A percentile compares a stretch with the other conserved stretches of the same genome.
phyloP scores from a whole-genome alignment of 1,284 basidiomycete species.

The Tilletia horrida region DNA sequence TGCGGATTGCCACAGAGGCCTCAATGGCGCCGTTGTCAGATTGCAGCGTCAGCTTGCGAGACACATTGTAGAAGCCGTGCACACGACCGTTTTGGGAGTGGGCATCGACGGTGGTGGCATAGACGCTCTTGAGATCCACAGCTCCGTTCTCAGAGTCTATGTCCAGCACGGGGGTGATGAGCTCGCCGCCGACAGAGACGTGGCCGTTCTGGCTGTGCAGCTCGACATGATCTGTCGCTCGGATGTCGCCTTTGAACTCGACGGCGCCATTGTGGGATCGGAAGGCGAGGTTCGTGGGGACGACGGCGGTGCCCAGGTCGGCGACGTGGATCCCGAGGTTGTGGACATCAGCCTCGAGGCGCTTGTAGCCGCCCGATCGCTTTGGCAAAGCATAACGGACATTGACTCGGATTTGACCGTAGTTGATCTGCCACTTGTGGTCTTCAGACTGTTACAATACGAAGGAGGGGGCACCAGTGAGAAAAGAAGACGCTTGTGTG shows the following conservation, averaged over 20 bases:
- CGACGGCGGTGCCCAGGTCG: background rate
- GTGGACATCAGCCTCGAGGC: slow-evolving; percentile 1
- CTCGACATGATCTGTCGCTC: background rate
- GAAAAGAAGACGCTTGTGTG: background rate
- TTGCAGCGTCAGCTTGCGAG: background rate
- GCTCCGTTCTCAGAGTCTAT: background rate
- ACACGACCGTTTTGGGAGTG: background rate
- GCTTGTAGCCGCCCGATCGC: background rate
- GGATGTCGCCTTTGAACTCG: slow-evolving; percentile 1
- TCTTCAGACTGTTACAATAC: background rate
- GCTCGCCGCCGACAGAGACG: background rate
- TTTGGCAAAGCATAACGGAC: too few species aligned
- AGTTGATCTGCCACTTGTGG: background rate
- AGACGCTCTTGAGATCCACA: background rate
- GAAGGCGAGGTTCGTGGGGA: background rate
- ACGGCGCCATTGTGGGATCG: slow-evolving; percentile 1
- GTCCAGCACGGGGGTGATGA: background rate
- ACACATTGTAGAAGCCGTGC: background rate
- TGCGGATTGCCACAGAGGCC: background rate
- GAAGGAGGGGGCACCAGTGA: background rate
- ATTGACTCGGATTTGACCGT: too few species aligned
- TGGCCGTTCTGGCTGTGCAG: background rate
- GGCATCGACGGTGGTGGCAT: background rate
- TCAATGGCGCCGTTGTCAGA: slow-evolving; percentile 12
- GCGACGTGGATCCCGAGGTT: background rate